These are phyloP conservation scores for Mimosa pudica DNA, from an alignment of 306 rosid species.

Conservation along the genomic window DNA sequence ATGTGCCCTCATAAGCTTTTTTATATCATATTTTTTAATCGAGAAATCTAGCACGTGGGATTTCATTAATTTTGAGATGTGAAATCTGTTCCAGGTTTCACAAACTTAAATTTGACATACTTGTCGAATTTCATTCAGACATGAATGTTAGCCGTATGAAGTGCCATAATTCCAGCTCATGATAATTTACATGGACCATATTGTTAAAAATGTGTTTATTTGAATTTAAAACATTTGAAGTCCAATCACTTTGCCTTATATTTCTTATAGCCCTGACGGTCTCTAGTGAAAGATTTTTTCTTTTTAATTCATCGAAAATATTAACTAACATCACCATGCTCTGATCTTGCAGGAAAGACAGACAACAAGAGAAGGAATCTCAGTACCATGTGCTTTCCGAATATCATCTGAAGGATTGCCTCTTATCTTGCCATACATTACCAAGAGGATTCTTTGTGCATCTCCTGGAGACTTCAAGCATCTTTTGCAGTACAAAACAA, in stretches of 20 bases:
- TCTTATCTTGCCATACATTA: conserved; percentile 70
- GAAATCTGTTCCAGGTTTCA: neutral
- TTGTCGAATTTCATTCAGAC: neutral
- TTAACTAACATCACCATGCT: conserved; percentile 15
- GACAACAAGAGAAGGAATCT: conserved; percentile 70
- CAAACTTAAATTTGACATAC: too few relatives aligned
- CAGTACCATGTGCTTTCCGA: conserved; percentile 80
- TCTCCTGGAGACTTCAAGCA: conserved; percentile 79
- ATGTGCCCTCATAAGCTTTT: neutral
- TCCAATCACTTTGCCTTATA: neutral
- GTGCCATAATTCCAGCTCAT: neutral
- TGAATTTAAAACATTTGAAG: neutral
- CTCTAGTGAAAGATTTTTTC: neutral
- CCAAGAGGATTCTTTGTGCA: conserved; percentile 71
- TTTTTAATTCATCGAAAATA: neutral
- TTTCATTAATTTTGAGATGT: neutral
- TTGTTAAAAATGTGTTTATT: neutral
- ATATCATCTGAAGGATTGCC: conserved; percentile 95
- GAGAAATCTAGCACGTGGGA: conserved; percentile 4
- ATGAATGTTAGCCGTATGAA: neutral
- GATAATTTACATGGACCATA: neutral
- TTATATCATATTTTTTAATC: neutral
- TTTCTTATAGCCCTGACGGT: conserved; percentile 10
- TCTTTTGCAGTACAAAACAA: conserved; percentile 73
- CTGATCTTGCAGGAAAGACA: conserved; percentile 73